phyloP scores from a whole-genome alignment of 2,329 filamentous ascomycete genomes.

The Teratosphaeria zuluensis region DNA sequence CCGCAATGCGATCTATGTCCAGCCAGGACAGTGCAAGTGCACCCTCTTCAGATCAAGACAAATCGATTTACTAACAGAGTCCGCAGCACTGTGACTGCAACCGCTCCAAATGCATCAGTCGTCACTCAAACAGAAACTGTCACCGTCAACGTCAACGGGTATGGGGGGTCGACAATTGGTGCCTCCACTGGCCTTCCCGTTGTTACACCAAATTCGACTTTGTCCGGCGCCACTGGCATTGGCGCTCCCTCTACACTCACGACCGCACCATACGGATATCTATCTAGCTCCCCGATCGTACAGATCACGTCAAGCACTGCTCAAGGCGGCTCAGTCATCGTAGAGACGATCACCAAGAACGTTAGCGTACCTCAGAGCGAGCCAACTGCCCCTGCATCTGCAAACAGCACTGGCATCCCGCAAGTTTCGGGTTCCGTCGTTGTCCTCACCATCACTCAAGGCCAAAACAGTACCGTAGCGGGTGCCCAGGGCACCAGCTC shows the following conservation, averaged over 20 bases:
- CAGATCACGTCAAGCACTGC: neutral
- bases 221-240: neutral
- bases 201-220: neutral
- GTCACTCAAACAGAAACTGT: neutral
- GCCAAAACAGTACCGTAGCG: neutral
- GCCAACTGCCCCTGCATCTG: neutral
- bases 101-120: neutral
- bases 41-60: neutral
- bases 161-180: neutral
- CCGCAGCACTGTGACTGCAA: neutral
- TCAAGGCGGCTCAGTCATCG: neutral
- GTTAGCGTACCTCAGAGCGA: neutral
- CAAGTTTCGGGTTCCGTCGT: neutral
- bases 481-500: neutral
- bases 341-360: neutral
- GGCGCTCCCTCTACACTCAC: neutral
- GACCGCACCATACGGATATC: neutral
- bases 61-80: neutral
- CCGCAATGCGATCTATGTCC: neutral
- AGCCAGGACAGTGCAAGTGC: neutral
- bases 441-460: neutral
- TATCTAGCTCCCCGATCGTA: neutral
- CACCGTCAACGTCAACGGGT: neutral
- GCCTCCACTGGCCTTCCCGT: neutral
- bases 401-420: neutral